A percentile compares a stretch with the other conserved stretches of the same genome.
phyloP scores from a whole-genome alignment of 805 yeast species.

The Wilhelminamyces savonicus region DNA sequence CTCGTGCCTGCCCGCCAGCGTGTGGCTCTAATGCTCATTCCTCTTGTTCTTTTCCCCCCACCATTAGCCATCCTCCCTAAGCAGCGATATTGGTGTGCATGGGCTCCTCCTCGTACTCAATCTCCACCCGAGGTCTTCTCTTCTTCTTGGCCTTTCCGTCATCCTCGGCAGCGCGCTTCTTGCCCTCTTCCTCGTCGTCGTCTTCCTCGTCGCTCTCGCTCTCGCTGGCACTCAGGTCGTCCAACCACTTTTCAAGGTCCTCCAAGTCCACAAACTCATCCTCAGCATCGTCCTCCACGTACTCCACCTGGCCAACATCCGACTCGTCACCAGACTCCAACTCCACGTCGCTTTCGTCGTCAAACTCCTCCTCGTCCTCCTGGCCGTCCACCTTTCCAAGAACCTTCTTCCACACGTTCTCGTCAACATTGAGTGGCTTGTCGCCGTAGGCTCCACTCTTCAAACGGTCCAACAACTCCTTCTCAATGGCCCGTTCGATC shows the following conservation, averaged over 20 bases:
- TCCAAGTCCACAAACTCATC: conserved; percentile 89
- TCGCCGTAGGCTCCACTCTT: conserved; percentile 99
- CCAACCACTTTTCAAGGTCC: conserved; percentile 87
- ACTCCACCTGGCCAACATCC: conserved; percentile 71
- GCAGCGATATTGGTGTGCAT: conserved; percentile 31
- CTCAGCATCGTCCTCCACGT: conserved; percentile 85
- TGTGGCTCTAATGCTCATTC: too few species aligned
- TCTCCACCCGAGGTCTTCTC: conserved; percentile 70
- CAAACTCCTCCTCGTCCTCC: conserved; percentile 55
- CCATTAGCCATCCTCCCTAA: too few species aligned
- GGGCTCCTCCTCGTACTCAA: conserved; percentile 68
- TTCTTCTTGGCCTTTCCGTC: conserved; percentile 37
- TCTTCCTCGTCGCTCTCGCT: conserved; percentile 30
- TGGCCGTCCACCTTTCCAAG: conserved; percentile 58
- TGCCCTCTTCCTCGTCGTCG: conserved; percentile 27
- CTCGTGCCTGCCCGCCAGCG: too few species aligned
- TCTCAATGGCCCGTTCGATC: conserved; percentile 93
- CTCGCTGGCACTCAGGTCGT: conserved; percentile 28
- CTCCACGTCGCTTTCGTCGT: conserved; percentile 55
- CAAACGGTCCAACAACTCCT: conserved; percentile 87
- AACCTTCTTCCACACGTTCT: conserved; percentile 91
- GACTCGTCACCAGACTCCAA: conserved; percentile 29
- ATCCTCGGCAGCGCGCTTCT: conserved; percentile 24
- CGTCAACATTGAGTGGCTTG: conserved; percentile 94
- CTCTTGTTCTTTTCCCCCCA: too few species aligned